Evolutionary conservation across 2,329 filamentous ascomycete genomes (phyloP).

Genomic region (Trichoderma sp.): DNA sequence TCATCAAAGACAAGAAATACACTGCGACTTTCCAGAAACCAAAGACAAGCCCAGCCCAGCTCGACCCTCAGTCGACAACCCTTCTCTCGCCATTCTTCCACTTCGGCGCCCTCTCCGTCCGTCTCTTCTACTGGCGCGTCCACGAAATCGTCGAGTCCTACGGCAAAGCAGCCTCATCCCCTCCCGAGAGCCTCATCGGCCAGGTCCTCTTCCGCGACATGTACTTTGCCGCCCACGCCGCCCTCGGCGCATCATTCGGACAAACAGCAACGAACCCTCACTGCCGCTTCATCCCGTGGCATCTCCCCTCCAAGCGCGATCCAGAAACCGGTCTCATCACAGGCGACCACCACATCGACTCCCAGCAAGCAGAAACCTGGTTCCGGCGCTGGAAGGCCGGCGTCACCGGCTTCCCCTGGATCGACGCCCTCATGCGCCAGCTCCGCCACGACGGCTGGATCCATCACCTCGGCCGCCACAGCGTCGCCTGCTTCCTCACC

Average conservation of each 20-base stretch:
- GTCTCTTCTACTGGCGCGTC: slow-evolving; percentile 71
- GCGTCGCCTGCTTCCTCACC: slow-evolving; percentile 79
- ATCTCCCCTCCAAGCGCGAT: slow-evolving; percentile 61
- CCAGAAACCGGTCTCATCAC: slow-evolving; percentile 48
- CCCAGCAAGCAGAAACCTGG: slow-evolving; percentile 59
- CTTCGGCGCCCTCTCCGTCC: slow-evolving; percentile 68
- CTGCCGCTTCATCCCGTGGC: slow-evolving; percentile 77
- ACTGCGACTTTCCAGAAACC: slow-evolving; percentile 75
- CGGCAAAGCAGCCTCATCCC: slow-evolving; percentile 55
- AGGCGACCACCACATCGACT: slow-evolving; percentile 63
- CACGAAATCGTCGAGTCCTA: slow-evolving; percentile 60
- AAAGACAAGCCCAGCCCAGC: slow-evolving; percentile 70
- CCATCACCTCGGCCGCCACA: slow-evolving; percentile 73
- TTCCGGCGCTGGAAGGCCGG: slow-evolving; percentile 69
- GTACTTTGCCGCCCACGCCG: slow-evolving; percentile 77
- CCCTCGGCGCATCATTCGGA: slow-evolving; percentile 60
- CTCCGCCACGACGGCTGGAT: slow-evolving; percentile 72
- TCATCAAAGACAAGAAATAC: slow-evolving; percentile 63
- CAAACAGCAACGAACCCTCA: slow-evolving; percentile 65
- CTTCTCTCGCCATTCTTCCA: slow-evolving; percentile 72
- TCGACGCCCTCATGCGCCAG: slow-evolving; percentile 78
- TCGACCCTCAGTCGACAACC: slow-evolving; percentile 70
- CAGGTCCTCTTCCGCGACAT: slow-evolving; percentile 78
- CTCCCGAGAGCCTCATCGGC: slow-evolving; percentile 68
- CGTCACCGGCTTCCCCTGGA: slow-evolving; percentile 74